Base-by-base conservation (phyloP, 768 basidiomycete genomes). In the Suillus clintonianus region DNA sequence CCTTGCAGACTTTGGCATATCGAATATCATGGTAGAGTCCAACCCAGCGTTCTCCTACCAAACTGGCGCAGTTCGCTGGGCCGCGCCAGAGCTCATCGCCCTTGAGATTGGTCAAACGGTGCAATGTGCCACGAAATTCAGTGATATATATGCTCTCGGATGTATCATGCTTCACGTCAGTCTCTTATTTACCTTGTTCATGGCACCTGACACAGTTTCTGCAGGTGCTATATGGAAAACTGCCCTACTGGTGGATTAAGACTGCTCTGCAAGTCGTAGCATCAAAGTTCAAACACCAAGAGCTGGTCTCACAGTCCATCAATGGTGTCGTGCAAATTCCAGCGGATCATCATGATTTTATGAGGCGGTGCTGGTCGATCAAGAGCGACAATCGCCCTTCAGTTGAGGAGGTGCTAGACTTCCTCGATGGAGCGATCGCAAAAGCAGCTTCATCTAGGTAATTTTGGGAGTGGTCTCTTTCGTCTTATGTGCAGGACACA, bases 71-170 rank as follows among this genome's bases (percentile, higher is more conserved):
- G 74, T 83, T 36, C 77, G 82, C 1, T 84, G 83, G 82, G 80
- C 80, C 10, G 83, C 83, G 60, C 73, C 81, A 0, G 70, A 78
- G 17, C 64, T 85, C 0, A 83, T 80, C 61, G 39, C 72, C 22
- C 65, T 65, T 8, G 71, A 77, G 34, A 34, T 34, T 19, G 74
- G 78, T 27, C 71, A 75, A 24, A 54, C 65, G 19, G 9, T 36
- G 10, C 59, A 63, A 19, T 69, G 72, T 62, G 10, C 36, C 7
- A 51, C 56, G 5, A 59, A 60, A 3, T 54, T 68, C 48, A 81
- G 75, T 55, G 84, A 85, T 67, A 77, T 83, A 30, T 85, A 80
- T 58, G 78, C 79, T 7, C 76, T 80, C 59, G 78, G 78, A 72
- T 76, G 75, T 50, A 68, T 76, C n/a, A 73, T 73, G 62, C 63